phyloP scores from a whole-genome alignment of 2,329 filamentous ascomycete species.

The Monilinia laxa region DNA sequence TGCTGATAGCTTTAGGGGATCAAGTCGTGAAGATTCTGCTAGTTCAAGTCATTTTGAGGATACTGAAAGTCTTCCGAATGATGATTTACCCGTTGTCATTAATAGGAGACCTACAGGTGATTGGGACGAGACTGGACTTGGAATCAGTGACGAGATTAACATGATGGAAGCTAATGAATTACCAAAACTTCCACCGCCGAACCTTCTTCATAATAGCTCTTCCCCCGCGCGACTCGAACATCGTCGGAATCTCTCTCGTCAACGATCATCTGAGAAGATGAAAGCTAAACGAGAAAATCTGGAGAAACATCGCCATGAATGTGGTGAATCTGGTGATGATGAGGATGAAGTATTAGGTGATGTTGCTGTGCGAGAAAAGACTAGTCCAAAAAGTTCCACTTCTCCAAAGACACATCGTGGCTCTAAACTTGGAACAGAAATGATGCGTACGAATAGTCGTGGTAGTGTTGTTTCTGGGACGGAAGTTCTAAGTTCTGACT shows the following conservation, averaged over 20 bases:
- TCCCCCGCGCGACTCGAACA: constrained; percentile 61
- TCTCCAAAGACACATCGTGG: constrained; percentile 60
- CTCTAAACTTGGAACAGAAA: constrained; percentile 91
- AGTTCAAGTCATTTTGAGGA: constrained; percentile 87
- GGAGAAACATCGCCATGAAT: constrained; percentile 71
- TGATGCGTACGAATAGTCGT: constrained; percentile 96
- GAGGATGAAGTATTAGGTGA: constrained; percentile 87
- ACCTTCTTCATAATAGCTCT: constrained; percentile 60
- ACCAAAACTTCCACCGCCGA: constrained; percentile 49
- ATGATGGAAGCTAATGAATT: constrained; percentile 41
- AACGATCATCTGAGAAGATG: constrained; percentile 71
- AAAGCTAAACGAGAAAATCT: constrained; percentile 71
- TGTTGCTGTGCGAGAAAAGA: constrained; percentile 43
- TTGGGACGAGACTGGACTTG: constrained; percentile 76
- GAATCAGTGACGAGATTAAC: constrained; percentile 64
- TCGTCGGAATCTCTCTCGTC: constrained; percentile 46
- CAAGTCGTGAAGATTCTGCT: constrained; percentile 85
- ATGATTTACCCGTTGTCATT: constrained; percentile 75
- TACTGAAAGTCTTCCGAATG: constrained; percentile 72
- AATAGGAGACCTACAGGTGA: constrained; percentile 73
- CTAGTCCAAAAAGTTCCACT: constrained; percentile 49
- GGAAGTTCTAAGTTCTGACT: constrained; percentile 11
- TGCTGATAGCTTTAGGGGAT: constrained; percentile 74
- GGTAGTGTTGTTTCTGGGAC: constrained; percentile 62
- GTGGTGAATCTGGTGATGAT: constrained; percentile 86